Evolutionary conservation across 495 filamentous ascomycete species (phyloP).

Genomic region (Talaromyces wortmannii): DNA sequence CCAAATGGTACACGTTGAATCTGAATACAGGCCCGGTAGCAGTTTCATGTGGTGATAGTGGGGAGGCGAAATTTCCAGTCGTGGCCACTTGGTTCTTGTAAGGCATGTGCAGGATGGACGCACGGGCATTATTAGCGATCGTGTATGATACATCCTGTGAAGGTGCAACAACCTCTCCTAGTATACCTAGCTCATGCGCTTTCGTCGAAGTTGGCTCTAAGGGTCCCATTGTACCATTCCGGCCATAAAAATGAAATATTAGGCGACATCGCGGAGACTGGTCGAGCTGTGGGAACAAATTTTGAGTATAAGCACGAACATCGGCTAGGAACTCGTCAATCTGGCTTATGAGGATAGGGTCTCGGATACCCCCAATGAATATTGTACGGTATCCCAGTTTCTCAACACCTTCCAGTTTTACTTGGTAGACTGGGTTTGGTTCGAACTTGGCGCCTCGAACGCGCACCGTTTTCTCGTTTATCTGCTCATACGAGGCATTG

Average conservation of each 20-base stretch:
- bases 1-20: slow-evolving; percentile 43
- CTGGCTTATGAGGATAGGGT: slow-evolving; percentile 39
- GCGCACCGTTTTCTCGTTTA: slow-evolving; percentile 31
- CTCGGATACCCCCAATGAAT: slow-evolving; percentile 37
- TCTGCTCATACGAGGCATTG: slow-evolving; percentile 25
- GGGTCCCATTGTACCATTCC: slow-evolving; percentile 14
- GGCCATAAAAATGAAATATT: slow-evolving; percentile 34
- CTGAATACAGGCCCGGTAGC: slow-evolving; percentile 24
- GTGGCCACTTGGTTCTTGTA: slow-evolving; percentile 39
- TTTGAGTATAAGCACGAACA: slow-evolving; percentile 16
- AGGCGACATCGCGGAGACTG: slow-evolving; percentile 17
- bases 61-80: slow-evolving; percentile 36
- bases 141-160: slow-evolving; percentile 33
- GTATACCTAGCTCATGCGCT: slow-evolving; percentile 24
- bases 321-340: slow-evolving; percentile 22
- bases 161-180: slow-evolving; percentile 32
- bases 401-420: slow-evolving; percentile 39
- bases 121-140: slow-evolving; percentile 25
- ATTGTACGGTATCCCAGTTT: slow-evolving; percentile 32
- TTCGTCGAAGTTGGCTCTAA: slow-evolving; percentile 4
- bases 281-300: slow-evolving; percentile 13
- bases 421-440: slow-evolving; percentile 19
- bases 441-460: slow-evolving; percentile 30
- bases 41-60: slow-evolving; percentile 27
- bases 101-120: slow-evolving; percentile 29